Evolutionary conservation across 192 early-diverging fungal genomes (phyloP).

Genomic region (Jimgerdemannia flammicorona): DNA sequence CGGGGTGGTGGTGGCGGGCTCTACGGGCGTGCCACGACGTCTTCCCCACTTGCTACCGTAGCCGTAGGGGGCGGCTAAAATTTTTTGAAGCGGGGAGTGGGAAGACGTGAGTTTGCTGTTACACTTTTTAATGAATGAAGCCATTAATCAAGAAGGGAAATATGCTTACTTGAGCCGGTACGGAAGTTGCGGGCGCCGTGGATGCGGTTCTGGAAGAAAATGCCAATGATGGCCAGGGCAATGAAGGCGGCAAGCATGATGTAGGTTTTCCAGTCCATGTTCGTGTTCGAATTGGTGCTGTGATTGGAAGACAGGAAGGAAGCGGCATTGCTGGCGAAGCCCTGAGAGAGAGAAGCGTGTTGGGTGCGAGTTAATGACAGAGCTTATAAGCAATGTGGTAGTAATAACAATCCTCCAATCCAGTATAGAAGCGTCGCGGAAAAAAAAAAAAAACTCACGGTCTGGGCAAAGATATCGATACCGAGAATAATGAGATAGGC

Average conservation of each 20-base stretch:
- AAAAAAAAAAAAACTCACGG: conserved; percentile 5
- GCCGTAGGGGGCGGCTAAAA: background rate
- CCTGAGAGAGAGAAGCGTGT: conserved; percentile 7
- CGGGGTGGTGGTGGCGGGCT: too few species aligned
- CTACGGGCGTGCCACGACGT: background rate
- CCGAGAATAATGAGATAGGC: conserved; percentile 71
- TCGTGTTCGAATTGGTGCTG: background rate
- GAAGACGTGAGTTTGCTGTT: too few species aligned
- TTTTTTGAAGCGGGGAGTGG: too few species aligned
- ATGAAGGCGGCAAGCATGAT: background rate
- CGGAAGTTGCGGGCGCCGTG: background rate
- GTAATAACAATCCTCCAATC: too few species aligned
- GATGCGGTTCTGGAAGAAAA: background rate
- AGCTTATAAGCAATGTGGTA: too few species aligned
- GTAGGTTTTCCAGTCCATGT: background rate
- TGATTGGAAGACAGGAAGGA: background rate
- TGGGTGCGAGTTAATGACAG: too few species aligned
- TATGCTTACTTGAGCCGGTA: background rate
- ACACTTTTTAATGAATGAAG: too few species aligned
- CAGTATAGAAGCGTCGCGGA: too few species aligned
- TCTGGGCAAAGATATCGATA: conserved; percentile 72
- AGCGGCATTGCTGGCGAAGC: conserved; percentile 33
- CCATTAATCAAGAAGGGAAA: too few species aligned
- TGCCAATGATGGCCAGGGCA: background rate
- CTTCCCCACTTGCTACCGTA: background rate